phyloP scores from a whole-genome alignment of 768 basidiomycete species.

The Heimioporus sp. region DNA sequence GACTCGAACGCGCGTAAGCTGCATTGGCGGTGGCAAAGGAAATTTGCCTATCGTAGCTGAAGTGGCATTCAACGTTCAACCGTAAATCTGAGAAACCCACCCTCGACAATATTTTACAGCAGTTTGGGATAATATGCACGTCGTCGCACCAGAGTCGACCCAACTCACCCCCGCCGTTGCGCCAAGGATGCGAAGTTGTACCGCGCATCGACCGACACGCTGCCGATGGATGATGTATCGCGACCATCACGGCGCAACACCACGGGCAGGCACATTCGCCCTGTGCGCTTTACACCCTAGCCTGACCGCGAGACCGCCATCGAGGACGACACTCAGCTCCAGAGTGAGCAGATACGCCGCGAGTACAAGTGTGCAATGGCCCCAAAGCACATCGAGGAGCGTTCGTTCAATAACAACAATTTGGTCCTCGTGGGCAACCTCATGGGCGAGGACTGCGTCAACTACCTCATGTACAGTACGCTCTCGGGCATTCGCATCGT shows the following conservation, averaged over 20 bases:
- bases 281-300: constrained; percentile 27
- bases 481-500: constrained; percentile 96
- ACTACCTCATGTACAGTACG: constrained; percentile 99
- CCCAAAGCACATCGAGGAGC: constrained; percentile 61
- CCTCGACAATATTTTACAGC: too few species aligned
- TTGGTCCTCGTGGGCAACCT: constrained; percentile 89
- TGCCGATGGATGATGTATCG: background rate
- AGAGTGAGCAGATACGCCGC: too few species aligned
- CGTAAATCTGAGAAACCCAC: too few species aligned
- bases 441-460: constrained; percentile 97
- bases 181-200: too few species aligned
- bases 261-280: constrained; percentile 50
- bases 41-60: too few species aligned
- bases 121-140: too few species aligned
- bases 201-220: constrained; percentile 37
- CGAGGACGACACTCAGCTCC: constrained; percentile 69
- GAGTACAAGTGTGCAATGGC: too few species aligned
- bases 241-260: constrained; percentile 54
- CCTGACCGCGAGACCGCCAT: constrained; percentile 36
- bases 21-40: too few species aligned
- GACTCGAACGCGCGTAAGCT: too few species aligned
- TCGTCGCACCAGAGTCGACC: too few species aligned
- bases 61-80: too few species aligned
- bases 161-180: constrained; percentile 39
- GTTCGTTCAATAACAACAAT: constrained; percentile 53